Conservation (phyloP, 805 yeast genomes). For the Candida boleticola region DNA sequence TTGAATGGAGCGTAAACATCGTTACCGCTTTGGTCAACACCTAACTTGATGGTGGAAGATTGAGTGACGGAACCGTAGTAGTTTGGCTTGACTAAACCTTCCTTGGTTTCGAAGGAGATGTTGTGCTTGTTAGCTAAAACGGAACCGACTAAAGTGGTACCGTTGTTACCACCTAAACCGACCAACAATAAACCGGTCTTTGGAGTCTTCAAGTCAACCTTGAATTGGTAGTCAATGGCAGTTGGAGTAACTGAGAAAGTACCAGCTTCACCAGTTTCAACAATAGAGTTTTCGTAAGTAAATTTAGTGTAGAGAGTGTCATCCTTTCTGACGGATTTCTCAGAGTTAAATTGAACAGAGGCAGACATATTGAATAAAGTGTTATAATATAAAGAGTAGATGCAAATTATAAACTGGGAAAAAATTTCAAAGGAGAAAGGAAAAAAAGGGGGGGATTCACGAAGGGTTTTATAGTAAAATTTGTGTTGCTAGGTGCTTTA, state of each 20-base stretch:
- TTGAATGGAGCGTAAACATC: constrained; percentile 94
- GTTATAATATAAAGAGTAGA: background rate
- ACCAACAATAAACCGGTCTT: constrained; percentile 87
- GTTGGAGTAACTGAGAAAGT: constrained; percentile 67
- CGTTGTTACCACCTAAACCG: constrained; percentile 96
- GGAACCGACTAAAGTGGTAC: constrained; percentile 86
- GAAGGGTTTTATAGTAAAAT: background rate
- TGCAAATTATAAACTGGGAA: background rate
- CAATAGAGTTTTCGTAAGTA: constrained; percentile 74
- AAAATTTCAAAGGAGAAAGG: background rate
- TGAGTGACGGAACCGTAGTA: constrained; percentile 95
- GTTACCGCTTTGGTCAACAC: constrained; percentile 74
- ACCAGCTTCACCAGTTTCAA: constrained; percentile 52
- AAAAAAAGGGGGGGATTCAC: constrained; percentile 2
- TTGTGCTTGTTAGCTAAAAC: constrained; percentile 81
- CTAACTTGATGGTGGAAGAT: constrained; percentile 84
- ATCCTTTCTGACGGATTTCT: constrained; percentile 49
- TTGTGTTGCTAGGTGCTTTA: background rate
- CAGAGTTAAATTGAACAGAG: constrained; percentile 54
- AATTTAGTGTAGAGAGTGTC: constrained; percentile 58
- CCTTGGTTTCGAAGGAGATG: constrained; percentile 75
- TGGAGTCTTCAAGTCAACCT: constrained; percentile 77
- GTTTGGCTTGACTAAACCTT: constrained; percentile 71
- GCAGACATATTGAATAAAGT: constrained; percentile 22
- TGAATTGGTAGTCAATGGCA: constrained; percentile 74